Percentiles rank a stretch among this genome's conserved stretches.
Conservation (phyloP, 345 rosid genomes). For the Gossypium rotundifolium region DNA sequence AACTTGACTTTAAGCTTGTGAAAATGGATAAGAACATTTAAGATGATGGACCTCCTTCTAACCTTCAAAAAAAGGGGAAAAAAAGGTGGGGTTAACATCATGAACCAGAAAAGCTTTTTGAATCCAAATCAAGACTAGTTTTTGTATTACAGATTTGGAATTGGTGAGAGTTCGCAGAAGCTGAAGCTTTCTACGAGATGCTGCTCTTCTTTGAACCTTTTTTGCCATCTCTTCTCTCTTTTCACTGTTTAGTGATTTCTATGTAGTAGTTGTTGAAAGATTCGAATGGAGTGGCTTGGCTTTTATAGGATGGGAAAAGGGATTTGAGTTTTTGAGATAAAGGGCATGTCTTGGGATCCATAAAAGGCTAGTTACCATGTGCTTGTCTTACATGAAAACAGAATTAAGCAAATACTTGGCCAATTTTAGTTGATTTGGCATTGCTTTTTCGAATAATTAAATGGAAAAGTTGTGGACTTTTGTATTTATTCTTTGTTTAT, state of each 20-base stretch:
- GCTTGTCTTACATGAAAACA: slow-evolving; percentile 31
- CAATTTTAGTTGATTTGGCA: too few relatives aligned
- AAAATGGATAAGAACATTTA: slow-evolving; percentile 44
- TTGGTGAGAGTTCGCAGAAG: slow-evolving; percentile 33
- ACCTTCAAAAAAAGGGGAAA: slow-evolving; percentile 30
- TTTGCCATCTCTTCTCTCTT: slow-evolving; percentile 37
- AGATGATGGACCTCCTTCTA: slow-evolving; percentile 29
- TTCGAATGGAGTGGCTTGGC: slow-evolving; percentile 10
- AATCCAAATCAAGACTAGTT: not conserved
- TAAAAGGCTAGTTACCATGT: slow-evolving; percentile 15
- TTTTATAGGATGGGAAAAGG: slow-evolving; percentile 33
- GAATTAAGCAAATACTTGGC: not conserved
- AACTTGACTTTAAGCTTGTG: slow-evolving; percentile 51
- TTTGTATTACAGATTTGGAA: slow-evolving; percentile 46
- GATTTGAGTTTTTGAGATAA: not conserved
- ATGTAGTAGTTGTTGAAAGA: not conserved
- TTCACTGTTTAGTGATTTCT: not conserved
- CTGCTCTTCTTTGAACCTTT: slow-evolving; percentile 34
- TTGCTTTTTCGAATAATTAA: too few relatives aligned
- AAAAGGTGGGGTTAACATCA: not conserved
- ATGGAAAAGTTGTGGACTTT: not conserved
- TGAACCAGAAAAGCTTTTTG: not conserved
- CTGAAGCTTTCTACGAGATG: slow-evolving; percentile 42
- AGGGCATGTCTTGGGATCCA: slow-evolving; percentile 34
- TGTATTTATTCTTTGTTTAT: not conserved